Base-by-base conservation (phyloP, 2,329 filamentous ascomycete species). In the Elsinoe australis region DNA sequence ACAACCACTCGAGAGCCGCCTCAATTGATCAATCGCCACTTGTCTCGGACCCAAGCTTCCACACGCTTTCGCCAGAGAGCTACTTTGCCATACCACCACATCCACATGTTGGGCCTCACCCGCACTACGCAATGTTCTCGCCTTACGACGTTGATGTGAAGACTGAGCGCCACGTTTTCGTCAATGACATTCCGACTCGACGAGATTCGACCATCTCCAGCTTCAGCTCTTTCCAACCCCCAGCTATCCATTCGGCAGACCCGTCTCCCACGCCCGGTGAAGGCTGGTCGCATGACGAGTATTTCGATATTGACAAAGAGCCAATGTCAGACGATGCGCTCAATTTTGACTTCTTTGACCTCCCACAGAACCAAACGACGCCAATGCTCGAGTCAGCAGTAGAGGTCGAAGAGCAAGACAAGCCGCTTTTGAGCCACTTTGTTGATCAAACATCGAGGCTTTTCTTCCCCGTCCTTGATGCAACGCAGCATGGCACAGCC, bases 61-160 rank as follows among this genome's bases (percentile, higher is more conserved):
- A 83, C 66, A 77, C 86, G 64, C 69, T 61, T 50, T 70, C 62
- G 54, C 68, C 61, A 57, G 71, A 61, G 59, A 69, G 79, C 74
- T 59, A 75, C 71, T 61, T 85, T 83, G 69, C 78, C 54, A 69
- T 76, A 83, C 67, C 83, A 66, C 67, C 69, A 28, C 68, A 68
- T 42, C 63, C 65, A 54, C 65, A 64, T 52, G 57, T 61, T 7
- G 63, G 67, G 26, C 67, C 71, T 3, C 66, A 73, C 61, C 59
- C 67, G 8, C 72, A 74, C 47, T 74, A 73, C 50, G 84, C 63
- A 67, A 78, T 76, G 54, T 84, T 77, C 54, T 78, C 83, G 15
- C 87, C 89, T 0, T 95, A 94, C 64, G 90, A 95, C 67, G 82
- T 95, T 52, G 90, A 95, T 64, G 85, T 96, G 71, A 94, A 90